A percentile compares a stretch with the other conserved stretches of the same genome.
Evolutionary conservation across 202 grass and related monocot species (phyloP).

Genomic region (Brachypodium distachyon): DNA sequence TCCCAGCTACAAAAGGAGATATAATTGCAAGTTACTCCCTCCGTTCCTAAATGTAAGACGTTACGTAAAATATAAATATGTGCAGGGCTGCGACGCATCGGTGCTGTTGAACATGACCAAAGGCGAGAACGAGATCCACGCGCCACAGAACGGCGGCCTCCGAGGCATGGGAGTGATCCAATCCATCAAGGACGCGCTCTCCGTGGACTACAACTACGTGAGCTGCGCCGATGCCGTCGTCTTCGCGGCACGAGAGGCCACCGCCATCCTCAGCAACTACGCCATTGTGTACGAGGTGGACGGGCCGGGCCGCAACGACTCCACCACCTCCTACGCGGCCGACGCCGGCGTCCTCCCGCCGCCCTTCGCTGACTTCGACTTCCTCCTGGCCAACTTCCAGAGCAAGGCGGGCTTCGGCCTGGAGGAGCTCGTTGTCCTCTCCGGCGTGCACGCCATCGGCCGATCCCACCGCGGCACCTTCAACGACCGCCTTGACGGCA

Average conservation of each 20-base stretch:
- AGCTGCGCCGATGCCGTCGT: conserved; percentile 47
- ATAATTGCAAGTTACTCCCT: no score
- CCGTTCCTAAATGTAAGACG: no score
- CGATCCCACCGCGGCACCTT: conserved; percentile 32
- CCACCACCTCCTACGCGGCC: conserved; percentile 13
- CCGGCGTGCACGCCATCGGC: conserved; percentile 49
- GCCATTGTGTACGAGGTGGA: conserved; percentile 18
- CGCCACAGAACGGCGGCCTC: conserved; percentile 48
- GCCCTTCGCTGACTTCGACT: not conserved
- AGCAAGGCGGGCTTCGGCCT: conserved; percentile 12
- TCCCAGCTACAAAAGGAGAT: no score
- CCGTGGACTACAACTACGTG: no score
- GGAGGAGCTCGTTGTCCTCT: conserved; percentile 34
- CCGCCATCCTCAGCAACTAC: conserved; percentile 1
- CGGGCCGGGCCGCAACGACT: conserved; percentile 26
- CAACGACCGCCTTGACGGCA: not conserved
- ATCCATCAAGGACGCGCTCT: conserved; percentile 29
- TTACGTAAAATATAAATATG: no score
- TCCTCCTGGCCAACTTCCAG: conserved; percentile 21
- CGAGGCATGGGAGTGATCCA: conserved; percentile 27
- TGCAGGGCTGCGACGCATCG: conserved; percentile 74
- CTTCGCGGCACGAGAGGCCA: conserved; percentile 21
- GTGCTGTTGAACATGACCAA: conserved; percentile 47
- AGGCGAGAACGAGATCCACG: conserved; percentile 34
- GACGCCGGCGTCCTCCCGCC: conserved; percentile 17